These are phyloP conservation scores for Didymella exigua DNA, from an alignment of 2,329 filamentous ascomycete species.

Conservation along the genomic window DNA sequence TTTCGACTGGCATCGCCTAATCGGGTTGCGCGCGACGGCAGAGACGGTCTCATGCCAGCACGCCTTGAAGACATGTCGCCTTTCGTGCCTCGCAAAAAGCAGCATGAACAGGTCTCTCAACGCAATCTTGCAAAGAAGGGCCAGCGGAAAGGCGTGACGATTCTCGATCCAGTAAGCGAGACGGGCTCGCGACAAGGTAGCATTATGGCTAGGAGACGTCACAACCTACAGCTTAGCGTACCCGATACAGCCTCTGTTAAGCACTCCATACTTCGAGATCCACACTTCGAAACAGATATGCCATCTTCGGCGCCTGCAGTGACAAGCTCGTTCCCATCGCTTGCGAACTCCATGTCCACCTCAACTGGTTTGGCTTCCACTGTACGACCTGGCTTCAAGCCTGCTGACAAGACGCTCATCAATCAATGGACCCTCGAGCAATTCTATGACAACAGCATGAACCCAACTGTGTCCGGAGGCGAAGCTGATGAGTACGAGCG, in stretches of 20 bases:
- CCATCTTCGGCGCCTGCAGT: conserved; percentile 25
- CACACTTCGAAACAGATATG: conserved; percentile 44
- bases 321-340: conserved; percentile 26
- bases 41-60: conserved; percentile 72
- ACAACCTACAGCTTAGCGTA: conserved; percentile 30
- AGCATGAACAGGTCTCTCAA: conserved; percentile 60
- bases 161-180: conserved; percentile 64
- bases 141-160: conserved; percentile 70
- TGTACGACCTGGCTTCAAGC: conserved; percentile 48
- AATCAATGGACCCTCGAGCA: conserved; percentile 89
- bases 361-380: conserved; percentile 37
- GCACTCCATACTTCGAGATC: conserved; percentile 51
- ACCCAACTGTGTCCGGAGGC: conserved; percentile 76
- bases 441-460: conserved; percentile 82
- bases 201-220: conserved; percentile 27
- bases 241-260: conserved; percentile 46
- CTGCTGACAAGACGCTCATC: conserved; percentile 77
- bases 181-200: conserved; percentile 30
- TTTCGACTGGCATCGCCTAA: conserved; percentile 85
- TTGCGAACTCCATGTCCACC: conserved; percentile 37
- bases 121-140: conserved; percentile 69
- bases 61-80: conserved; percentile 84
- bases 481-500: conserved; percentile 86
- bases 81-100: conserved; percentile 72
- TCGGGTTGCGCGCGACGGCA: conserved; percentile 79